phyloP scores from a whole-genome alignment of 345 rosid species.

The Punica granatum region DNA sequence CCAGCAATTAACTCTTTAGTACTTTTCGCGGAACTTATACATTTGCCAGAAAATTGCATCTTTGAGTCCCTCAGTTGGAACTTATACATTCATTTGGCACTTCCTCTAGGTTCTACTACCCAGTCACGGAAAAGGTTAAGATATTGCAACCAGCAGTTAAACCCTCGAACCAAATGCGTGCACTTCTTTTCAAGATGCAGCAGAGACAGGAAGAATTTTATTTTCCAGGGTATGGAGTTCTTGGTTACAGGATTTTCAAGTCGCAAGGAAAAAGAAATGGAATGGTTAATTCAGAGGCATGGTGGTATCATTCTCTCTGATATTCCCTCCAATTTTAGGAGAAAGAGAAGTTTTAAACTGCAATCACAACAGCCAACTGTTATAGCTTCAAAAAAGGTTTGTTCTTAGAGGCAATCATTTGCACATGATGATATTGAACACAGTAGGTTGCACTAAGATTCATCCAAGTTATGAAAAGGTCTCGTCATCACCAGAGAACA shows the following conservation, averaged over 20 bases:
- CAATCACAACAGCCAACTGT: conserved; percentile 33
- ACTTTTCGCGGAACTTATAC: neutral
- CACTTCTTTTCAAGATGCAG: conserved; percentile 14
- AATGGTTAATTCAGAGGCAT: conserved; percentile 31
- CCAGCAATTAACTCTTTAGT: neutral
- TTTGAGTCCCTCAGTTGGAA: no score
- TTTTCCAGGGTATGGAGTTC: conserved; percentile 43
- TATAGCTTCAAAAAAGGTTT: conserved; percentile 47
- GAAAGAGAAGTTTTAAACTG: conserved; percentile 21
- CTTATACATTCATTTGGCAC: neutral
- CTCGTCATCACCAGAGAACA: neutral
- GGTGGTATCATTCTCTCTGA: conserved; percentile 52
- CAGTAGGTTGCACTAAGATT: neutral
- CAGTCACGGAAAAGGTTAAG: conserved; percentile 21
- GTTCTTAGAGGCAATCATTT: neutral
- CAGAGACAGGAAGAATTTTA: conserved; percentile 17
- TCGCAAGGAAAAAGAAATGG: conserved; percentile 42
- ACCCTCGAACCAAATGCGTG: conserved; percentile 14
- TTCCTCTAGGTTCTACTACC: conserved; percentile 15
- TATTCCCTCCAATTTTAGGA: conserved; percentile 32
- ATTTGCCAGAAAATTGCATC: no score
- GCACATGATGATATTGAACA: neutral
- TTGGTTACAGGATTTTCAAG: conserved; percentile 57
- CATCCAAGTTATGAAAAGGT: neutral
- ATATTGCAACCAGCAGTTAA: conserved; percentile 13